Conservation (phyloP, 768 basidiomycete genomes). For the Mycena olivaceomarginata region DNA sequence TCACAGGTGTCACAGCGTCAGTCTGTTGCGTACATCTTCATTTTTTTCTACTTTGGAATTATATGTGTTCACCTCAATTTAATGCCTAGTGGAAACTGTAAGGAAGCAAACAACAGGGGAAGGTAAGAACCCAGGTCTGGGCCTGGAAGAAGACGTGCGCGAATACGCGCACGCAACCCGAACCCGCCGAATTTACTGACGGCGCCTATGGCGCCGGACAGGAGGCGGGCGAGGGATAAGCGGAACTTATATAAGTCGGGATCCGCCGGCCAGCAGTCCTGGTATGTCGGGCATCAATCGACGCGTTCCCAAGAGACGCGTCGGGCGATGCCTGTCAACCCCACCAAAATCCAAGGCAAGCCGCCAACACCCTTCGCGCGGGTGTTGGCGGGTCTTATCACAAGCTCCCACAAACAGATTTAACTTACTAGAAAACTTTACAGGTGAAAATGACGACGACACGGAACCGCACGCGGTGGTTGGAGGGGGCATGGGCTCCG, state of each 20-base stretch:
- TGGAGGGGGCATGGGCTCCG: constrained; percentile 7
- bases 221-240: constrained; percentile 36
- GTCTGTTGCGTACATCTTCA: too few species aligned
- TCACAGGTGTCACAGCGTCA: too few species aligned
- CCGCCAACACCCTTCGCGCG: constrained; percentile 18
- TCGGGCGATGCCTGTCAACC: background rate
- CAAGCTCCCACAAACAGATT: background rate
- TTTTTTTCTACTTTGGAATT: too few species aligned
- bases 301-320: constrained; percentile 3
- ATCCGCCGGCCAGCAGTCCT: constrained; percentile 39
- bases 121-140: constrained; percentile 31
- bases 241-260: constrained; percentile 30
- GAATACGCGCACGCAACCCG: constrained; percentile 19
- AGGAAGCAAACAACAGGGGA: too few species aligned
- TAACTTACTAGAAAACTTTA: constrained; percentile 19
- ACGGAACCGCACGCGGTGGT: background rate
- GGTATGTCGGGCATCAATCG: background rate
- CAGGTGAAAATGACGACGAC: background rate
- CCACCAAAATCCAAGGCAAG: constrained; percentile 8
- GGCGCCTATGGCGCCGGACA: constrained; percentile 12
- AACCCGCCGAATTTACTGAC: constrained; percentile 42
- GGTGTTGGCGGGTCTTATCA: constrained; percentile 19
- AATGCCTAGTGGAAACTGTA: too few species aligned
- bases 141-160: constrained; percentile 30
- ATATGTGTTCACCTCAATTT: too few species aligned